Evolutionary conservation across 2,329 filamentous ascomycete genomes (phyloP), one percentile per base, ranked within the genome.

Genomic region (Biscogniauxia marginata): DNA sequence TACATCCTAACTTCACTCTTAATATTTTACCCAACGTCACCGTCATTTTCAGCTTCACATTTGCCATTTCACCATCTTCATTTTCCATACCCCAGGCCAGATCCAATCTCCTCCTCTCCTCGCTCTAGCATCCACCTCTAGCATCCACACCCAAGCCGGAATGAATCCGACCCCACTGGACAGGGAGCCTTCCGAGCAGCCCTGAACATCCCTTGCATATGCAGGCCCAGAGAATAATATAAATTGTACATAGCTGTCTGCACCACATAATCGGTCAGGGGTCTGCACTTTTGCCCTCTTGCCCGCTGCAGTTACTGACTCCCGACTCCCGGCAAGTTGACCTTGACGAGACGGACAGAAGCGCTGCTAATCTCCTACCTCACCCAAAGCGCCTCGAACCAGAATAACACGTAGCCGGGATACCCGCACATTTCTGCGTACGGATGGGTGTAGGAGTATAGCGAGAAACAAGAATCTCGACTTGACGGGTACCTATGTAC

Each of bases 101-200:
- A 39, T 39, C 30, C 30, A 39, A 39, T 39, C 30, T 39, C 30
- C 30, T 11, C 30, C 30, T 39, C 30, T 39, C n/a, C 30, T 39
- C n/a, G 49, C 39, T 49, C 50, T 54, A 47, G 46, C 23, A 24
- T 24, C 53, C 56, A 34, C 49, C n/a, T 13, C 16, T 16, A 16
- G 6, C 61, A 61, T 59, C 53, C 58, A 61, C 58, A 61, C 58
- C 56, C 30, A 55, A 61, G 55, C 52, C 61, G 61, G 61, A 63
- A 63, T 61, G 30, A 61, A 59, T 39, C 30, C 30, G 30, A 63
- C 61, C 61, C 61, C 61, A 63, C 61, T 63, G 61, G 57, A 39
- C 54, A 62, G 61, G 55, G 45, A 53, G 25, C 54, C 49, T 55
- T 63, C 60, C 59, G 61, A 59, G 57, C 54, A 57, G 61, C 52